Conservation (phyloP, 1,139 yeast species). For the Torulaspora pretoriensis region DNA sequence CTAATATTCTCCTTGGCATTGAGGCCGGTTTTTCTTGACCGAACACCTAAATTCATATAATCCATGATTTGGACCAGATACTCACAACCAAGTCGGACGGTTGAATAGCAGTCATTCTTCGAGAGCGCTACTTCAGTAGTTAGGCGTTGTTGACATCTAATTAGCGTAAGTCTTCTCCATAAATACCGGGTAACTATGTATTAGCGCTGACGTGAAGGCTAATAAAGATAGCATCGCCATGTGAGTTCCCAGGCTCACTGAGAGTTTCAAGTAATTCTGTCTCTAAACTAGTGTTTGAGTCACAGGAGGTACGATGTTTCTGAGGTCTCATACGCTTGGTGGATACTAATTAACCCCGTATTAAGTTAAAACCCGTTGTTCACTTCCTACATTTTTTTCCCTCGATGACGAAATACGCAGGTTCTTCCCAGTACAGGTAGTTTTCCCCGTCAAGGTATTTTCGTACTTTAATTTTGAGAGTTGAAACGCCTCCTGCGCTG, state of each 20-base stretch:
- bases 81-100: neutral
- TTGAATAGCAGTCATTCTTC: neutral
- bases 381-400: conserved; percentile 36
- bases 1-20: conserved; percentile 48
- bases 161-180: no score
- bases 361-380: neutral
- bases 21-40: conserved; percentile 59
- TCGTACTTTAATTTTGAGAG: conserved; percentile 42
- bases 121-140: neutral
- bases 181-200: no score
- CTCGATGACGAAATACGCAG: conserved; percentile 44
- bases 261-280: no score
- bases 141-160: neutral
- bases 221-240: no score
- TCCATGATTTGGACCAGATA: conserved; percentile 35
- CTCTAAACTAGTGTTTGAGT: no score
- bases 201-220: no score
- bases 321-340: no score
- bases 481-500: conserved; percentile 49
- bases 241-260: no score
- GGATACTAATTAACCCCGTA: no score
- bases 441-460: conserved; percentile 37
- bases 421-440: conserved; percentile 44
- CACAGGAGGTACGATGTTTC: no score
- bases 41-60: conserved; percentile 50